Percentiles rank a stretch among this genome's conserved stretches.
These are phyloP conservation scores for Lipomyces mesembrius DNA, from an alignment of 805 yeast species.

Conservation along the genomic window DNA sequence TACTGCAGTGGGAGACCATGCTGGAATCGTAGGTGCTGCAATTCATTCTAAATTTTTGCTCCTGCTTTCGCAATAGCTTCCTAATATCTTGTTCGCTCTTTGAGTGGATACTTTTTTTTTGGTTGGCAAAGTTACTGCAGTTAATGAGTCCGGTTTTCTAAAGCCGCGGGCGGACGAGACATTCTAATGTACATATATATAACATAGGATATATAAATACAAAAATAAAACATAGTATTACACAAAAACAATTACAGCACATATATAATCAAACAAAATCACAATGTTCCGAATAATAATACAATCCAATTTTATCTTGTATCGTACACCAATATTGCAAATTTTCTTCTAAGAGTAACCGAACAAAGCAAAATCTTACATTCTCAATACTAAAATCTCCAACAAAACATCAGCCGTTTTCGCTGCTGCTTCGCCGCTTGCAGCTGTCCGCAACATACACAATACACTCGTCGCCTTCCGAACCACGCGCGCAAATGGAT, in stretches of 20 bases:
- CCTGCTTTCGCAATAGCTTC: too few relatives aligned
- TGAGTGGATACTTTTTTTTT: too few relatives aligned
- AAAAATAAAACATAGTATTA: constrained; percentile 6
- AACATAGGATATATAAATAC: constrained; percentile 11
- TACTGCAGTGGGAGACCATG: too few relatives aligned
- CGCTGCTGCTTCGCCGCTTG: constrained; percentile 19
- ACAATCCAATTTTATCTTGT: constrained; percentile 5
- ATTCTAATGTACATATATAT: background rate
- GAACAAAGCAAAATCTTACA: constrained; percentile 5
- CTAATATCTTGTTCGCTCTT: too few relatives aligned
- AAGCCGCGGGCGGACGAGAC: background rate
- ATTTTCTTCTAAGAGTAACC: background rate
- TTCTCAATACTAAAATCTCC: constrained; percentile 26
- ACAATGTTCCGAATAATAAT: constrained; percentile 3
- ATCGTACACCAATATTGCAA: background rate
- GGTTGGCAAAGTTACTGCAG: too few relatives aligned
- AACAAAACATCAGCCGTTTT: constrained; percentile 20
- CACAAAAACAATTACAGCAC: constrained; percentile 8
- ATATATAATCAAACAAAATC: constrained; percentile 12
- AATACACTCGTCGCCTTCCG: constrained; percentile 29
- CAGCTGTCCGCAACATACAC: constrained; percentile 9
- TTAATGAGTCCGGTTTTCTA: too few relatives aligned
- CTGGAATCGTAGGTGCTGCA: too few relatives aligned
- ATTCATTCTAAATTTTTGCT: too few relatives aligned
- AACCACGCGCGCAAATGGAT: constrained; percentile 33